Conservation (phyloP, 495 filamentous ascomycete genomes). For the Penicillium lividum region DNA sequence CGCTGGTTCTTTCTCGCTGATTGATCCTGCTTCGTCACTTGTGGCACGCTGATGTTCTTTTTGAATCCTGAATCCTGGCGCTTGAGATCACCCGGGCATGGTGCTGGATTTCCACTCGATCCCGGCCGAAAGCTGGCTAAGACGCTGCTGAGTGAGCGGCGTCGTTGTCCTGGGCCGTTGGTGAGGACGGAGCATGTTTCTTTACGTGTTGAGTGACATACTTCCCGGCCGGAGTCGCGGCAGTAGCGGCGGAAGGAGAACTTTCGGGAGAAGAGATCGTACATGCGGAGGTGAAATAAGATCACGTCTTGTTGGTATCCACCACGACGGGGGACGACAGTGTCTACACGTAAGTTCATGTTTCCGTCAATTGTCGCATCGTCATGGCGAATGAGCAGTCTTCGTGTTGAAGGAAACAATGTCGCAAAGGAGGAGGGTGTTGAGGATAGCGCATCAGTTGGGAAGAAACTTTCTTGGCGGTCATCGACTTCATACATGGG, state of each 20-base stretch:
- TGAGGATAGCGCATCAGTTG: constrained; percentile 67
- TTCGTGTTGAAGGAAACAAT: constrained; percentile 81
- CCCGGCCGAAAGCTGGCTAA: constrained; percentile 66
- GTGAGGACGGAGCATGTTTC: constrained; percentile 54
- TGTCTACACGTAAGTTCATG: constrained; percentile 94
- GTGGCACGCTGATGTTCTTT: background rate
- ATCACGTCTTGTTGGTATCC: constrained; percentile 66
- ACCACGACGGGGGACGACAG: constrained; percentile 59
- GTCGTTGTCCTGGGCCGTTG: constrained; percentile 53
- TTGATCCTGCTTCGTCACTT: constrained; percentile 32
- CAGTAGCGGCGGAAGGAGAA: constrained; percentile 92
- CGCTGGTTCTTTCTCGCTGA: constrained; percentile 20
- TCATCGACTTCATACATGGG: constrained; percentile 61
- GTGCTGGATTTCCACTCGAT: constrained; percentile 40
- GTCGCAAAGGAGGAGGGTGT: constrained; percentile 82
- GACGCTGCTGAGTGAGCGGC: constrained; percentile 74
- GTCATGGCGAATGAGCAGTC: constrained; percentile 84
- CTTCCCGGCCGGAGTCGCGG: constrained; percentile 88
- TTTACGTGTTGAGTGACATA: constrained; percentile 82
- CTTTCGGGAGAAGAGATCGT: constrained; percentile 81
- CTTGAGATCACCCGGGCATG: constrained; percentile 21
- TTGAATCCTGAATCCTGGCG: constrained; percentile 62
- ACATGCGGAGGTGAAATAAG: constrained; percentile 94
- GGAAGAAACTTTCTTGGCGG: constrained; percentile 60
- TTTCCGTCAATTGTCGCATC: constrained; percentile 91